A percentile compares a stretch with the other conserved stretches of the same genome.
Conservation (phyloP, 257 asterid species). For the Paulownia fortunei region DNA sequence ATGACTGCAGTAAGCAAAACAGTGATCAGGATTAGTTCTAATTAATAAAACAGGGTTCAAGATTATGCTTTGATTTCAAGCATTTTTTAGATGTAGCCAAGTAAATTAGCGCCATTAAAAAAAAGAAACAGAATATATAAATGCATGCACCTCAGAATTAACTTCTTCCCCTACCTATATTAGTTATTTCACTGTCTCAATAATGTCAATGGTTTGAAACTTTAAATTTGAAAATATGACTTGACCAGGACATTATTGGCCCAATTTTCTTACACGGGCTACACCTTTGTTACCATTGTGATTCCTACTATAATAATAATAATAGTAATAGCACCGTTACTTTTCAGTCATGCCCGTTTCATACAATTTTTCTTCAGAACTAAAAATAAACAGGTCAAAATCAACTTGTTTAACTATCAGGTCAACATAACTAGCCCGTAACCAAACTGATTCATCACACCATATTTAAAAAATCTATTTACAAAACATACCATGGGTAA, state of each 20-base stretch:
- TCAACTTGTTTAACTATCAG: not conserved
- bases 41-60: not conserved
- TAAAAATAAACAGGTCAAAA: not conserved
- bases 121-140: slow-evolving; percentile 8
- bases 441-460: not conserved
- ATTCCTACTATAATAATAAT: not conserved
- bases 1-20: not conserved
- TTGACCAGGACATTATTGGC: not conserved
- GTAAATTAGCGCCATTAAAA: not conserved
- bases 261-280: not conserved
- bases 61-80: not conserved
- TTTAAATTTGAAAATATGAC: not conserved
- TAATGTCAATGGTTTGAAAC: not conserved
- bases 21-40: not conserved
- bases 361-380: not conserved
- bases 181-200: not conserved
- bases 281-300: not conserved
- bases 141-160: not conserved
- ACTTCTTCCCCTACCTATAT: not conserved
- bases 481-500: too few relatives aligned
- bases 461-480: too few relatives aligned
- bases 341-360: not conserved
- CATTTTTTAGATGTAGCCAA: not conserved
- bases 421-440: not conserved
- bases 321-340: not conserved